phyloP scores from a whole-genome alignment of 2,329 filamentous ascomycete species.

The Aureobasidium sp. region DNA sequence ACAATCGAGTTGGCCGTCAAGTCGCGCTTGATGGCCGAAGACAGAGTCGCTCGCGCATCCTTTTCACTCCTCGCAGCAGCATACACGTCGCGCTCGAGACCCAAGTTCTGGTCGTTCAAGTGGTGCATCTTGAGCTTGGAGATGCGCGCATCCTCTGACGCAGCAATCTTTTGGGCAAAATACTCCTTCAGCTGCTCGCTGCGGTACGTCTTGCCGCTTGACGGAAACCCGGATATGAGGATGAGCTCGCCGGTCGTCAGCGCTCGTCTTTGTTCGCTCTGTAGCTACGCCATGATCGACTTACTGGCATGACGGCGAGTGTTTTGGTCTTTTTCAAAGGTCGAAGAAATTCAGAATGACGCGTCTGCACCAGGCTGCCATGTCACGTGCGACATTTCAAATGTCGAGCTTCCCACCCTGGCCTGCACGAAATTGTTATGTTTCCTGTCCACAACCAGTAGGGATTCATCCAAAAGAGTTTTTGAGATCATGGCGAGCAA shows the following conservation, averaged over 20 bases:
- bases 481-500: too few relatives aligned
- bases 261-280: not conserved
- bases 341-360: not conserved
- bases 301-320: slow-evolving; percentile 6
- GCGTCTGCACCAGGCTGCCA: not conserved
- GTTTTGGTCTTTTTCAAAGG: not conserved
- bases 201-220: slow-evolving; percentile 55
- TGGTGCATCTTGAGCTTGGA: slow-evolving; percentile 58
- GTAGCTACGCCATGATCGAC: not conserved
- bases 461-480: too few relatives aligned
- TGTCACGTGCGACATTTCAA: not conserved
- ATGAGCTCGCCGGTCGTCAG: slow-evolving; percentile 41
- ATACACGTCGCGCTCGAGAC: slow-evolving; percentile 63
- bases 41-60: slow-evolving; percentile 67
- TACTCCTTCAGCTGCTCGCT: slow-evolving; percentile 56
- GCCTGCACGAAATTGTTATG: too few relatives aligned
- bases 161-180: slow-evolving; percentile 51
- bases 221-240: slow-evolving; percentile 55
- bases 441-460: not conserved
- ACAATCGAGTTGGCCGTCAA: slow-evolving; percentile 67
- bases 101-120: slow-evolving; percentile 64
- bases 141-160: slow-evolving; percentile 38
- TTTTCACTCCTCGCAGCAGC: slow-evolving; percentile 73
- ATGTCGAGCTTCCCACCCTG: not conserved
- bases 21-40: slow-evolving; percentile 69